phyloP scores from a whole-genome alignment of 2,329 filamentous ascomycete species.

The Hypoxylon sp. region DNA sequence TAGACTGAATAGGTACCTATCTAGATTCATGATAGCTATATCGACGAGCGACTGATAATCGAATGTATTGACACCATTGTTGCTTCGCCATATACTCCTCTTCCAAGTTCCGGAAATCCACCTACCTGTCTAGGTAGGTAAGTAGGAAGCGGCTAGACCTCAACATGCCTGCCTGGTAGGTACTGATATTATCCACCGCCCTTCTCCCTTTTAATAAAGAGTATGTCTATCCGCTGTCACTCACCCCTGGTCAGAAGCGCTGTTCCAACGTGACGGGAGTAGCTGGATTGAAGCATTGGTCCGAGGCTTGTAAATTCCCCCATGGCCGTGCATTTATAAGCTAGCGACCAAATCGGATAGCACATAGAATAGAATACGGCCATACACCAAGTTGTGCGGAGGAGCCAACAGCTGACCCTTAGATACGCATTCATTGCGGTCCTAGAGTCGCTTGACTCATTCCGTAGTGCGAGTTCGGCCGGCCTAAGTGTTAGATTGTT shows the following conservation, averaged over 20 bases:
- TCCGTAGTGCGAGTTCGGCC: neutral
- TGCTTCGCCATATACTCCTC: neutral
- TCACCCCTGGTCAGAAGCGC: neutral
- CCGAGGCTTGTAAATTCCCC: too few relatives aligned
- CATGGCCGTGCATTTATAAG: too few relatives aligned
- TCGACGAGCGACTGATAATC: neutral
- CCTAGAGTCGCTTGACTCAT: neutral
- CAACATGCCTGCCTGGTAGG: too few relatives aligned
- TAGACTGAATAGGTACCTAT: constrained; percentile 56
- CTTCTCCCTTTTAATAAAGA: neutral
- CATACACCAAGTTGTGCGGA: neutral
- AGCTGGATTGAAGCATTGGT: neutral
- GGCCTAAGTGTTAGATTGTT: neutral
- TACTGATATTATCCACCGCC: neutral
- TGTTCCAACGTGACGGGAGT: neutral
- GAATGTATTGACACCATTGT: neutral
- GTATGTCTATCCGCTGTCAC: neutral
- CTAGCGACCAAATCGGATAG: neutral
- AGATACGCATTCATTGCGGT: neutral
- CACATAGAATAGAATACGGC: neutral
- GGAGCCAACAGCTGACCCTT: neutral
- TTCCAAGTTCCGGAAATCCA: neutral
- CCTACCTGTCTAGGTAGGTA: too few relatives aligned
- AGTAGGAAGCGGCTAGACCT: neutral
- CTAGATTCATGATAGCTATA: neutral